phyloP scores from a whole-genome alignment of 2,329 filamentous ascomycete species.

The Sarocladiaceae sp. region DNA sequence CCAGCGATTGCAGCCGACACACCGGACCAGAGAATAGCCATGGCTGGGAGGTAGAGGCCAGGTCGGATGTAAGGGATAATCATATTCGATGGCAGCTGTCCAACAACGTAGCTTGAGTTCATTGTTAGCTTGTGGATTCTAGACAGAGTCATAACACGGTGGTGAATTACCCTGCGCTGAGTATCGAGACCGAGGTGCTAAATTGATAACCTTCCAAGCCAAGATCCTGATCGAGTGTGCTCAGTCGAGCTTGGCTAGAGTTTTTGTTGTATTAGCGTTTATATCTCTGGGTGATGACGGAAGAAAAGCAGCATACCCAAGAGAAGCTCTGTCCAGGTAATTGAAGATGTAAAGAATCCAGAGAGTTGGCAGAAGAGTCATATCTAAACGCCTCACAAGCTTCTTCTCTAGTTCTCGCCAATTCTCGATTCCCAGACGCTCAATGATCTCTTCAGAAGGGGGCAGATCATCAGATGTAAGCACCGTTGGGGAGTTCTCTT shows the following conservation, averaged over 20 bases:
- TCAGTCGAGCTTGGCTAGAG: constrained; percentile 15
- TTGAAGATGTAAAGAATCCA: constrained; percentile 17
- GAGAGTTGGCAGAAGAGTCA: constrained; percentile 15
- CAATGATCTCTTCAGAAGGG: constrained; percentile 11
- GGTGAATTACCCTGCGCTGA: constrained; percentile 13
- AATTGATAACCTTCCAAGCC: constrained; percentile 14
- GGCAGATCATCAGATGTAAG: neutral
- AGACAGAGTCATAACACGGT: neutral
- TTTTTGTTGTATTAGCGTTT: neutral
- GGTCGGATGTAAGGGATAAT: constrained; percentile 13
- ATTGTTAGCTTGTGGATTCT: neutral
- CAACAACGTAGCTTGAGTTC: neutral
- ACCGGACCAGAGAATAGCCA: constrained; percentile 17
- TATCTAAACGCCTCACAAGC: constrained; percentile 15
- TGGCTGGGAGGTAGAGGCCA: constrained; percentile 16
- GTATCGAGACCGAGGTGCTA: constrained; percentile 14
- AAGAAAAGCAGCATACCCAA: constrained; percentile 15
- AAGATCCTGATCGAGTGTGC: constrained; percentile 14
- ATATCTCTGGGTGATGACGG: neutral
- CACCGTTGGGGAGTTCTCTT: neutral
- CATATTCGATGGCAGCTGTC: neutral
- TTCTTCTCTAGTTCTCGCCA: constrained; percentile 16
- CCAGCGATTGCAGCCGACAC: constrained; percentile 12
- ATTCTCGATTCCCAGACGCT: constrained; percentile 14
- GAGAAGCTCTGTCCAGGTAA: constrained; percentile 15